These are phyloP conservation scores for Agastache rugosa DNA, from an alignment of 257 asterid species.

Conservation along the genomic window DNA sequence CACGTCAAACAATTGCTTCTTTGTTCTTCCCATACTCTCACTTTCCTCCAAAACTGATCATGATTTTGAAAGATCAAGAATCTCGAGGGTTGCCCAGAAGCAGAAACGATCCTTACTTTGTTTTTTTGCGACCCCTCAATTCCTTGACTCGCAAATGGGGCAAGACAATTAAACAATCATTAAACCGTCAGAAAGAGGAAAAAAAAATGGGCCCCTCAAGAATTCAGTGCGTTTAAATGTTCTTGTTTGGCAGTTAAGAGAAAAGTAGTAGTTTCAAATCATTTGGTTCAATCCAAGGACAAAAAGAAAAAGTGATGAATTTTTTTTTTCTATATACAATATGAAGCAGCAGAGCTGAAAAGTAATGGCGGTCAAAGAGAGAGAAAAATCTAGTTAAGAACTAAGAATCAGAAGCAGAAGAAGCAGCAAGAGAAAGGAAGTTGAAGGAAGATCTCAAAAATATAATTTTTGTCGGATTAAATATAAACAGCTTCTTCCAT, in stretches of 20 bases:
- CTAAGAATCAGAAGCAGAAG: not conserved
- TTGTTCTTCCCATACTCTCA: constrained; percentile 60
- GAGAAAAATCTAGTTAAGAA: constrained; percentile 14
- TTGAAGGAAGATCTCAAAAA: not conserved
- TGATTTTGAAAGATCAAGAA: constrained; percentile 27
- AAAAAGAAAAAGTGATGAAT: not conserved
- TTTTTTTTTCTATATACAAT: no score
- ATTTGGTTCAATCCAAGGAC: not conserved
- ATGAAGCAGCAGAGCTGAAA: not conserved
- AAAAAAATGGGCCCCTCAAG: not conserved
- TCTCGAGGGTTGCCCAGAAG: constrained; percentile 31
- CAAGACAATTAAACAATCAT: not conserved
- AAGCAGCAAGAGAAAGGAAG: not conserved
- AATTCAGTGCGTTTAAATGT: constrained; percentile 9
- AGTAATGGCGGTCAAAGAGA: constrained; percentile 6
- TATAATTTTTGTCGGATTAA: not conserved
- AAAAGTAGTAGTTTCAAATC: constrained; percentile 13
- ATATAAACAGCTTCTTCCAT: not conserved
- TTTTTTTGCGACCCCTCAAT: constrained; percentile 3
- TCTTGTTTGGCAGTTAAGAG: constrained; percentile 37
- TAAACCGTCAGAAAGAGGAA: constrained; percentile 5
- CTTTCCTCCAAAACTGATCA: constrained; percentile 26
- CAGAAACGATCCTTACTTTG: constrained; percentile 20
- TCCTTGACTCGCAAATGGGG: constrained; percentile 27
- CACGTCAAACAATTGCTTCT: constrained; percentile 56